A percentile compares a stretch with the other conserved stretches of the same genome.
These are phyloP conservation scores for Tulasnella sp. DNA, from an alignment of 768 basidiomycete species.

Conservation along the genomic window DNA sequence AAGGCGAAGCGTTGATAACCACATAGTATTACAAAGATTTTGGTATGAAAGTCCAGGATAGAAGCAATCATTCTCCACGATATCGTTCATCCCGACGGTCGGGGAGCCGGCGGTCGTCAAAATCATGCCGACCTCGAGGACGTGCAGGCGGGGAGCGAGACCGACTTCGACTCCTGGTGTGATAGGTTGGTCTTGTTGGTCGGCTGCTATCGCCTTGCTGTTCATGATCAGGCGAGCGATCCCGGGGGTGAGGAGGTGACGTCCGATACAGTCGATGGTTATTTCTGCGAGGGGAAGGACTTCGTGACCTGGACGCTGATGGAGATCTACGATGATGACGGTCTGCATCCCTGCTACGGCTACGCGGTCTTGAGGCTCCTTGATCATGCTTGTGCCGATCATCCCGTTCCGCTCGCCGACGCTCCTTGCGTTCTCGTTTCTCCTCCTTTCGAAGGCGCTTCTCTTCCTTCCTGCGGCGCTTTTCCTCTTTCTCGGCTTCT, in stretches of 20 bases:
- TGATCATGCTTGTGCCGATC: constrained; percentile 1
- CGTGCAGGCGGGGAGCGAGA: not conserved
- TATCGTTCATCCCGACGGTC: not conserved
- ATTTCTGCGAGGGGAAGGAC: not conserved
- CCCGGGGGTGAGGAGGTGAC: not conserved
- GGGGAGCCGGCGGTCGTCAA: not conserved
- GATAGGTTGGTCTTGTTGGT: not conserved
- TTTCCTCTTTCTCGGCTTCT: constrained; percentile 42
- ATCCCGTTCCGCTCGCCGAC: constrained; percentile 6
- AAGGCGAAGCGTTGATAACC: not conserved
- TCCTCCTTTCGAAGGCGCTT: constrained; percentile 41
- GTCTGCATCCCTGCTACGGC: not conserved
- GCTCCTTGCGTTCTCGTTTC: constrained; percentile 49
- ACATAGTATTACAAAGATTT: not conserved
- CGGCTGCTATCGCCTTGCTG: not conserved
- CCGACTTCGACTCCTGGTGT: not conserved
- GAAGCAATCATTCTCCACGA: not conserved
- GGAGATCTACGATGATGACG: not conserved
- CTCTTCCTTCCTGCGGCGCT: constrained; percentile 42
- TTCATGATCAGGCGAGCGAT: not conserved
- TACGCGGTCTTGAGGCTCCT: not conserved
- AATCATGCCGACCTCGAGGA: not conserved
- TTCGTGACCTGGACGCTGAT: not conserved
- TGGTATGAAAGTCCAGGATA: not conserved
- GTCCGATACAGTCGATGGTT: not conserved